Conservation (phyloP, 2,329 filamentous ascomycete species). For the Sordariomycetes sp. region DNA sequence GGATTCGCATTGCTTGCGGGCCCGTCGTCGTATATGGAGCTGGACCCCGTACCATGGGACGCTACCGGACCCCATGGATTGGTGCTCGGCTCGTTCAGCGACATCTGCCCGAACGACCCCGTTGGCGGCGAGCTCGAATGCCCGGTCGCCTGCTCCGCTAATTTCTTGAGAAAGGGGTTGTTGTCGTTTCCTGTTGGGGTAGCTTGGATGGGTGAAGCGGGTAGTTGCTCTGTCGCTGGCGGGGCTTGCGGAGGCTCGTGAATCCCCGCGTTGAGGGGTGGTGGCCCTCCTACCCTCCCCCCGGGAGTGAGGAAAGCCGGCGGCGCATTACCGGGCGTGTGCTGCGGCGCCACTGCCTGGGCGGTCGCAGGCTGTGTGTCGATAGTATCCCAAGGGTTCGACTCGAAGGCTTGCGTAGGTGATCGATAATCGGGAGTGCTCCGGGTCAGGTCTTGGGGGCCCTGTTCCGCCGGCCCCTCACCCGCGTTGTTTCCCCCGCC, state of each 20-base stretch:
- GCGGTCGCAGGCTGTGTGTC: background rate
- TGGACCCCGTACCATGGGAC: constrained; percentile 17
- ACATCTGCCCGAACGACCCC: constrained; percentile 29
- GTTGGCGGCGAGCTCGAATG: constrained; percentile 13
- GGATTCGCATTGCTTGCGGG: constrained; percentile 22
- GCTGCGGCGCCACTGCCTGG: background rate
- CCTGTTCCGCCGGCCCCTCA: background rate
- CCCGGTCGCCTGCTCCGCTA: constrained; percentile 12
- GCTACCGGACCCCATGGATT: constrained; percentile 30
- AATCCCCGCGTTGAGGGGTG: background rate
- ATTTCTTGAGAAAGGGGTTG: constrained; percentile 43
- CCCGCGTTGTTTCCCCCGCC: background rate
- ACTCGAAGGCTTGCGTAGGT: background rate
- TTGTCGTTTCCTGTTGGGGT: constrained; percentile 22
- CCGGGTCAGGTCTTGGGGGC: background rate
- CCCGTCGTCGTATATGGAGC: constrained; percentile 16
- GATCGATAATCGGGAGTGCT: background rate
- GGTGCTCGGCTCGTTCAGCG: constrained; percentile 26
- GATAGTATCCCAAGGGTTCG: background rate
- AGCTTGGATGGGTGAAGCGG: background rate
- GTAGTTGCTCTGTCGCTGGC: background rate
- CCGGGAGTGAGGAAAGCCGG: background rate
- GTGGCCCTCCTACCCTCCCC: background rate
- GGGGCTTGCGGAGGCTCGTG: background rate
- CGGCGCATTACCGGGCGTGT: background rate